Evolutionary conservation across 495 filamentous ascomycete species (phyloP).

Genomic region (Letharia columbiana): DNA sequence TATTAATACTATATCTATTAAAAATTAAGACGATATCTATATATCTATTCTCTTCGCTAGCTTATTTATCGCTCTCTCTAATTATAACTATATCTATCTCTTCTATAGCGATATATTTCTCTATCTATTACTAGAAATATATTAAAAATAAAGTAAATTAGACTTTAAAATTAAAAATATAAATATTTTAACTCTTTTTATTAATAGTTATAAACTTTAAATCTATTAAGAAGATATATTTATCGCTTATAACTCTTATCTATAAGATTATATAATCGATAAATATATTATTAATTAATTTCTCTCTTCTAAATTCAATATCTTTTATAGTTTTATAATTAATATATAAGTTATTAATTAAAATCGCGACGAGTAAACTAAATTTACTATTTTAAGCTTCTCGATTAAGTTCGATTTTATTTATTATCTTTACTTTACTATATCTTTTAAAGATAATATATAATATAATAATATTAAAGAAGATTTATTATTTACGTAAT

Average conservation of each 20-base stretch:
- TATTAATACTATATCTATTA: conserved; percentile 4
- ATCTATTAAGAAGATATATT: conserved; percentile 5
- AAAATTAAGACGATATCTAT: conserved; percentile 11
- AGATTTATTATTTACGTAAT: conserved; percentile 6
- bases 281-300: conserved; percentile 12
- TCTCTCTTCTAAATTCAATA: background rate
- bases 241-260: background rate
- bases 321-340: background rate
- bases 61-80: conserved; percentile 7
- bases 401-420: conserved; percentile 11
- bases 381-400: conserved; percentile 8
- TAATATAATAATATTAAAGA: conserved; percentile 11
- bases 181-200: conserved; percentile 6
- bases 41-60: conserved; percentile 3
- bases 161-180: conserved; percentile 18
- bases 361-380: conserved; percentile 8
- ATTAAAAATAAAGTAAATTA: conserved; percentile 13
- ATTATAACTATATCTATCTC: conserved; percentile 15
- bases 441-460: conserved; percentile 6
- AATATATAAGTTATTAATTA: conserved; percentile 8
- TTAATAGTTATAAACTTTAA: conserved; percentile 1
- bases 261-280: background rate
- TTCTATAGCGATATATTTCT: conserved; percentile 6
- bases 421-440: conserved; percentile 14
- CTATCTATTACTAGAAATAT: conserved; percentile 10